Evolutionary conservation across 768 basidiomycete species (phyloP).

Genomic region (Dioszegia hungarica): DNA sequence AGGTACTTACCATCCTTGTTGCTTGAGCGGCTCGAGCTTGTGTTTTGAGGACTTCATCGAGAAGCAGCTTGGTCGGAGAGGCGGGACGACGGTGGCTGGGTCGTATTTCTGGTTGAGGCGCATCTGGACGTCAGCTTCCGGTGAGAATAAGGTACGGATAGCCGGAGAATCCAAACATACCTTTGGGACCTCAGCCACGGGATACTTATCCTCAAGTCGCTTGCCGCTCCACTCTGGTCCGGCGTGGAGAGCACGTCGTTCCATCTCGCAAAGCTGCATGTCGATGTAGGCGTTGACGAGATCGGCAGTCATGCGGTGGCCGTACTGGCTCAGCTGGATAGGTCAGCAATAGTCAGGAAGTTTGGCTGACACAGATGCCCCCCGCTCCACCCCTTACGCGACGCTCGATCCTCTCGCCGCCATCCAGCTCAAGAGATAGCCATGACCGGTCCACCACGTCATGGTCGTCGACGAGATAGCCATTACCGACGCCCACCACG

Average conservation of each 20-base stretch:
- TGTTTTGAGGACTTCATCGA: slow-evolving; percentile 25
- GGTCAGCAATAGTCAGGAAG: too few species aligned
- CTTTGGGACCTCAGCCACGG: slow-evolving; percentile 19
- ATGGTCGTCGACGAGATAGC: too few species aligned
- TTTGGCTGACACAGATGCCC: background rate
- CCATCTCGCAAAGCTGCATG: slow-evolving; percentile 33
- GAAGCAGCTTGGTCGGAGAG: slow-evolving; percentile 27
- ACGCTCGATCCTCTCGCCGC: background rate
- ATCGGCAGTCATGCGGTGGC: slow-evolving; percentile 25
- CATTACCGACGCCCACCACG: too few species aligned
- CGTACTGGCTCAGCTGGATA: slow-evolving; percentile 17
- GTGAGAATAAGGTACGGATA: background rate
- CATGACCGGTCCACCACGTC: too few species aligned
- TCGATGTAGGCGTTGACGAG: slow-evolving; percentile 31
- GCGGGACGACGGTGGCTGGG: slow-evolving; percentile 9
- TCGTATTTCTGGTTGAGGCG: slow-evolving; percentile 25
- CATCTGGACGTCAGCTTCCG: slow-evolving; percentile 9
- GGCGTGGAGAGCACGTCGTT: background rate
- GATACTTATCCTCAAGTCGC: slow-evolving; percentile 10
- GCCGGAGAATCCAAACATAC: slow-evolving; percentile 10
- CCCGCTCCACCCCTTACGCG: background rate
- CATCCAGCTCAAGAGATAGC: background rate
- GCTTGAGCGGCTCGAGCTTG: slow-evolving; percentile 18
- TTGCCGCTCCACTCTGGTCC: background rate
- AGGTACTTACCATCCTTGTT: slow-evolving; percentile 29